phyloP scores from a whole-genome alignment of 83 land plant genomes.

The Larix sibirica region DNA sequence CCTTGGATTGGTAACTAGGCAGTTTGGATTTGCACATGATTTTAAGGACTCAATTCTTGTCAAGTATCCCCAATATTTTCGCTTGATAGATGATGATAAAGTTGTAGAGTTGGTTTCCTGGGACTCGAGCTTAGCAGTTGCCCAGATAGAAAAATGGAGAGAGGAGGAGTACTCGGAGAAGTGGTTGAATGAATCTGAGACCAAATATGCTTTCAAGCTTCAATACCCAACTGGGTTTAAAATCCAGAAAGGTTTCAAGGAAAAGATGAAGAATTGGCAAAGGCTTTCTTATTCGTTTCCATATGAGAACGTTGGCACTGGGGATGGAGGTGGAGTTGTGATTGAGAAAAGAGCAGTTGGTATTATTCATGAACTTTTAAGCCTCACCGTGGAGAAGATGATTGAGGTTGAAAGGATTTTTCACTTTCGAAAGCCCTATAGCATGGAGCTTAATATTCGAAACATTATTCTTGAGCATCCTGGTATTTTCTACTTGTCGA shows the following conservation, averaged over 20 bases:
- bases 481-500: slow-evolving; percentile 76
- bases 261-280: slow-evolving; percentile 65
- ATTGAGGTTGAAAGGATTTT: slow-evolving; percentile 46
- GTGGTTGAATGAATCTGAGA: slow-evolving; percentile 67
- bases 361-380: slow-evolving; percentile 63
- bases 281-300: slow-evolving; percentile 55
- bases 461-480: slow-evolving; percentile 64
- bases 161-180: slow-evolving; percentile 57
- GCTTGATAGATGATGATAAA: slow-evolving; percentile 32
- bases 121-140: slow-evolving; percentile 29
- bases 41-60: slow-evolving; percentile 42
- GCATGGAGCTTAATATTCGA: slow-evolving; percentile 48
- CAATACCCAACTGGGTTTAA: slow-evolving; percentile 63
- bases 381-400: slow-evolving; percentile 67
- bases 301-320: slow-evolving; percentile 37
- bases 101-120: slow-evolving; percentile 36
- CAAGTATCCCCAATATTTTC: slow-evolving; percentile 32
- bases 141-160: slow-evolving; percentile 59
- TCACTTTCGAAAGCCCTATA: slow-evolving; percentile 54
- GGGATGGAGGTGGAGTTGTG: slow-evolving; percentile 33
- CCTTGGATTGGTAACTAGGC: slow-evolving; percentile 40
- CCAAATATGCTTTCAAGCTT: slow-evolving; percentile 59
- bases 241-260: slow-evolving; percentile 48
- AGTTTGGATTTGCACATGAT: slow-evolving; percentile 56
- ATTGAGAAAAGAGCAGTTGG: slow-evolving; percentile 64